Conservation (phyloP, 306 rosid genomes). For the Prinsepia uniflora region DNA sequence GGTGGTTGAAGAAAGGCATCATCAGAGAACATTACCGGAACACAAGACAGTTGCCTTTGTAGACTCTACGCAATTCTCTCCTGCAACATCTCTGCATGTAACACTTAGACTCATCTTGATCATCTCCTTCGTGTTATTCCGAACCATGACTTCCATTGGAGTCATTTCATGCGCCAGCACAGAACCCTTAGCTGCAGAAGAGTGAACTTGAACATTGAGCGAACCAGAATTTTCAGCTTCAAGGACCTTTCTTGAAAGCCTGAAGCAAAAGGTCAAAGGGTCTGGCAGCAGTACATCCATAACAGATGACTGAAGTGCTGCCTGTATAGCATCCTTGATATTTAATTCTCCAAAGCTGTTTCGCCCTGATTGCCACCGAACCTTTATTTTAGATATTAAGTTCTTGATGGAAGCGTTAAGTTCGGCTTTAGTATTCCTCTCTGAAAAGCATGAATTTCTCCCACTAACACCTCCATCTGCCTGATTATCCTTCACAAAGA, state of each 20-base stretch:
- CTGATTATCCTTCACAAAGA: conserved; percentile 60
- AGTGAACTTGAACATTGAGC: conserved; percentile 22
- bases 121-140: conserved; percentile 82
- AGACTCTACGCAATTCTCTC: conserved; percentile 81
- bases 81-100: conserved; percentile 90
- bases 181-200: conserved; percentile 52
- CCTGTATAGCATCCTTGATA: conserved; percentile 86
- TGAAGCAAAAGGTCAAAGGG: conserved; percentile 89
- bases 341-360: conserved; percentile 83
- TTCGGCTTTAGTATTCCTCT: conserved; percentile 78
- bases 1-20: background rate
- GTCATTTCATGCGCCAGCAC: conserved; percentile 81
- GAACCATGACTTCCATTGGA: conserved; percentile 82
- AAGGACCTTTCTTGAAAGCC: conserved; percentile 45
- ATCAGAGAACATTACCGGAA: conserved; percentile 54
- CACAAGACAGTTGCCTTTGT: conserved; percentile 82
- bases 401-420: conserved; percentile 85
- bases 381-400: conserved; percentile 83
- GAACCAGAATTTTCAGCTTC: conserved; percentile 33
- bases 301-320: conserved; percentile 82
- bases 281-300: conserved; percentile 95
- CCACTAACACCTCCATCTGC: conserved; percentile 40
- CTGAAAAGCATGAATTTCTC: conserved; percentile 62
- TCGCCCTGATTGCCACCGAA: conserved; percentile 86
- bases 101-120: conserved; percentile 78